Evolutionary conservation across 2,329 filamentous ascomycete genomes (phyloP), one percentile per base, ranked within the genome.

Genomic region (Epichloe gansuensis): DNA sequence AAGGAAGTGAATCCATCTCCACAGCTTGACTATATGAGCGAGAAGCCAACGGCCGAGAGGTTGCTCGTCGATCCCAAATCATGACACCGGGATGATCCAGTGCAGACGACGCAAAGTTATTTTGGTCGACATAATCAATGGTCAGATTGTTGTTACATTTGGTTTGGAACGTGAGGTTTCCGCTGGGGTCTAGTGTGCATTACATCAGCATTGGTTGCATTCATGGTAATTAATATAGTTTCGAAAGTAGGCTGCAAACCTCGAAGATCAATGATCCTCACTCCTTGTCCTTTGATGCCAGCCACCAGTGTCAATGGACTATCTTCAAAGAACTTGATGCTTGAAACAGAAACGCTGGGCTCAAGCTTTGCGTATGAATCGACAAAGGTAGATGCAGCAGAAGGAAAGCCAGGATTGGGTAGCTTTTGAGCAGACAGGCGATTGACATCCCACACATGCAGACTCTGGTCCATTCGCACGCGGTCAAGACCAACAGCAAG

Each of bases 101-200:
- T 3, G 85, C 84, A 13, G 86, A 88, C 1, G 88, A 91, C 1
- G 88, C 83, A 69, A 93, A 91, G 66, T 90, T 91, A 60, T 93
- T 90, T 58, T 85, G 81, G 60, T 94, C 86, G 23, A 82, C 74
- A 55, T 86, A 87, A 69, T 93, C 87, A 55, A 93, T 87, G 15
- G 86, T 80, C 52, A 93, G 65, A 57, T 85, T 85, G 59, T 85
- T 85, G 64, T 82, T 83, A 60, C 80, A 83, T 58, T 78, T 81
- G 4, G 82, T 85, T 56, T 77, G 77, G 57, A 83, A 84, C n/a
- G 73, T 80, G 47, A 78, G 71, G 6, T 76, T 75, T 21, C 73
- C 71, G 13, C 72, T 72, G 37, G 76, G 70, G 38, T 77, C 75
- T 72, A 71, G 68, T 39, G 15, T n/a, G 49, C 37, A 28, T 11